Evolutionary conservation across 176 grass and related monocot species (phyloP).

Genomic region (Saccharum spontaneum): DNA sequence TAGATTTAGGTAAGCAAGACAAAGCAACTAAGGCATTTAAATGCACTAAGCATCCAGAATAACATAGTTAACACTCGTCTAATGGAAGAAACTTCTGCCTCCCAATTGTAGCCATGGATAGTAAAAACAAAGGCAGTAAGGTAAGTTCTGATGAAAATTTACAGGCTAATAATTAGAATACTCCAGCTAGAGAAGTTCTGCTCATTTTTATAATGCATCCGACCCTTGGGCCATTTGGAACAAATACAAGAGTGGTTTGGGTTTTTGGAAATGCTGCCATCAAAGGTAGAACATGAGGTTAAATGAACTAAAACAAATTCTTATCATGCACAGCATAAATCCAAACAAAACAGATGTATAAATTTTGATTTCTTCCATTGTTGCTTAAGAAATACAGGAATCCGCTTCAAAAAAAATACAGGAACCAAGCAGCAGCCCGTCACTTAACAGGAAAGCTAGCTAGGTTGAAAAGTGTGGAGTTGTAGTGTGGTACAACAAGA

Average conservation of each 20-base stretch:
- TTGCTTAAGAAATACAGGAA: neutral
- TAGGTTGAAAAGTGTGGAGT: neutral
- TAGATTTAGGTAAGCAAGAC: neutral
- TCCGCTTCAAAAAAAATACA: too few relatives aligned
- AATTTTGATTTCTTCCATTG: neutral
- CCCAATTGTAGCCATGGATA: neutral
- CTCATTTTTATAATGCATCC: neutral
- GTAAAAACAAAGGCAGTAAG: neutral
- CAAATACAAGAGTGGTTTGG: neutral
- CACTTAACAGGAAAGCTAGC: neutral
- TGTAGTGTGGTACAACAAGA: neutral
- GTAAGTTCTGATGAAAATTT: neutral
- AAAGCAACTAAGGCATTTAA: neutral
- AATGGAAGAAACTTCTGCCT: neutral
- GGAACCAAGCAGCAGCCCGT: neutral
- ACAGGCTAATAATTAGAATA: neutral
- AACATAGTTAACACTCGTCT: neutral
- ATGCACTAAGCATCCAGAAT: neutral
- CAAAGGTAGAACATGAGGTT: neutral
- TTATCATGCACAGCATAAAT: neutral
- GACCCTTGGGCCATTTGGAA: neutral
- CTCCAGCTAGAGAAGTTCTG: neutral
- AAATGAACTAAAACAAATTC: neutral
- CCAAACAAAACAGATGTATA: neutral
- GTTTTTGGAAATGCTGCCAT: neutral